Percentiles rank a stretch among this genome's conserved stretches.
These are phyloP conservation scores for Falciphora oryzae DNA, from an alignment of 2,329 filamentous ascomycete genomes.

Conservation along the genomic window DNA sequence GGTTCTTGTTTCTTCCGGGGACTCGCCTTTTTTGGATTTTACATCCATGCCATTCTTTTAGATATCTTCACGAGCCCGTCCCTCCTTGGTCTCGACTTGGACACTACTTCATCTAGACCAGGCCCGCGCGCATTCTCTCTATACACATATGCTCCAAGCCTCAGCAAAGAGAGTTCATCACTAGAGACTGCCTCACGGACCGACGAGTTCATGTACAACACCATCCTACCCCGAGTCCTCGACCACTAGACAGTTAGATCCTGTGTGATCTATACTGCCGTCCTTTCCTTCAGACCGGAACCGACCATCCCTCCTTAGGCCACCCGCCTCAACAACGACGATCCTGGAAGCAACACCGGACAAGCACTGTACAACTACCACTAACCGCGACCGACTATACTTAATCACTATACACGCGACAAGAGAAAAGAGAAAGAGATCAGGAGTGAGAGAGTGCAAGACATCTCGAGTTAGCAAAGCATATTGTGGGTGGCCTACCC, in stretches of 20 bases:
- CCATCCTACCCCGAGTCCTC: constrained; percentile 20
- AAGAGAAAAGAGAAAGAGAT: background rate
- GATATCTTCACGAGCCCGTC: constrained; percentile 12
- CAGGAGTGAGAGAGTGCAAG: background rate
- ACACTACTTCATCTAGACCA: constrained; percentile 10
- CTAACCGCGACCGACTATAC: constrained; percentile 3
- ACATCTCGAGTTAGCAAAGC: background rate
- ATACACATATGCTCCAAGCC: background rate
- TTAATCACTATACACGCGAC: background rate
- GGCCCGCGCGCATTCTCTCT: background rate
- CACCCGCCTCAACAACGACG: constrained; percentile 18
- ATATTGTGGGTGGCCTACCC: background rate
- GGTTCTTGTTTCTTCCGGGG: constrained; percentile 44
- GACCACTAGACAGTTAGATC: constrained; percentile 26
- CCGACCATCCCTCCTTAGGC: constrained; percentile 34
- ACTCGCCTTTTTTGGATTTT: constrained; percentile 38
- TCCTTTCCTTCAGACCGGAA: constrained; percentile 36
- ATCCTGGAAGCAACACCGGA: constrained; percentile 11
- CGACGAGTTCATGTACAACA: constrained; percentile 29
- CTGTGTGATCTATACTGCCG: constrained; percentile 29
- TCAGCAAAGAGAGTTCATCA: background rate
- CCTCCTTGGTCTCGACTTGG: constrained; percentile 19
- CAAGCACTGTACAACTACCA: constrained; percentile 4
- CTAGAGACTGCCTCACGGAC: constrained; percentile 17
- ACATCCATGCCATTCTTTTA: constrained; percentile 39